A percentile compares a stretch with the other conserved stretches of the same genome.
These are phyloP conservation scores for Phytophthora pseudosyringae DNA, from an alignment of 352 stramenopile species.

Conservation along the genomic window DNA sequence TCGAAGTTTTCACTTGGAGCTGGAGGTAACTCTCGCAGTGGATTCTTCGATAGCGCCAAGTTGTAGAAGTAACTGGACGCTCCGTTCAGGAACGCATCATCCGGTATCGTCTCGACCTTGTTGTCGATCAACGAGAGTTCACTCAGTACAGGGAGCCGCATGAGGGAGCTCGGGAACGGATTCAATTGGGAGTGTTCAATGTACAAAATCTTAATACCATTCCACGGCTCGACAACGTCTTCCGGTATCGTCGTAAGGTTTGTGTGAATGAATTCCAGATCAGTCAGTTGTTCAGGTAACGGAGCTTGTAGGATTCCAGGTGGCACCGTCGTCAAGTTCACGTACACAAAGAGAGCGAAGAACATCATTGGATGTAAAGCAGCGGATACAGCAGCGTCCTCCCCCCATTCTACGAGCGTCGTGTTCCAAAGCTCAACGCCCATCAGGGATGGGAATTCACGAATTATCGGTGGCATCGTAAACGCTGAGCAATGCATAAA, in stretches of 20 bases:
- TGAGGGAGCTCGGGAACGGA: slow-evolving; percentile 35
- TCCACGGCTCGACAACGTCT: slow-evolving; percentile 24
- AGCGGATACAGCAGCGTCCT: slow-evolving; percentile 40
- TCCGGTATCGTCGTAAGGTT: slow-evolving; percentile 45
- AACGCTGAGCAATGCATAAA: slow-evolving; percentile 57
- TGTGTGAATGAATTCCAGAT: slow-evolving; percentile 51
- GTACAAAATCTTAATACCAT: slow-evolving; percentile 18
- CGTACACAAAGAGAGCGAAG: slow-evolving; percentile 42
- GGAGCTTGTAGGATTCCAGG: slow-evolving; percentile 36
- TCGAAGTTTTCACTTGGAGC: slow-evolving; percentile 15
- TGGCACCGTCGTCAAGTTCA: slow-evolving; percentile 54
- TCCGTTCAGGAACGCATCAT: slow-evolving; percentile 21
- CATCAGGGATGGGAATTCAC: slow-evolving; percentile 46
- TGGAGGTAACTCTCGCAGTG: slow-evolving; percentile 32
- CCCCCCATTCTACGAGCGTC: slow-evolving; percentile 48
- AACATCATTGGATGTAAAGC: slow-evolving; percentile 34
- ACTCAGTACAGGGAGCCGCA: slow-evolving; percentile 22
- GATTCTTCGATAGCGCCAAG: slow-evolving; percentile 39
- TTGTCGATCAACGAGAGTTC: slow-evolving; percentile 52
- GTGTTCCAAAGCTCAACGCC: slow-evolving; percentile 66
- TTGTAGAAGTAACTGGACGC: slow-evolving; percentile 26
- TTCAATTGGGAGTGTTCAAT: slow-evolving; percentile 44
- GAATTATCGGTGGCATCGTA: slow-evolving; percentile 38
- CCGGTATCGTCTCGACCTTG: slow-evolving; percentile 25
- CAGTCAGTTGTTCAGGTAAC: slow-evolving; percentile 43